These are phyloP conservation scores for Trichoderma sp. DNA, from an alignment of 2,329 filamentous ascomycete genomes.

Conservation along the genomic window DNA sequence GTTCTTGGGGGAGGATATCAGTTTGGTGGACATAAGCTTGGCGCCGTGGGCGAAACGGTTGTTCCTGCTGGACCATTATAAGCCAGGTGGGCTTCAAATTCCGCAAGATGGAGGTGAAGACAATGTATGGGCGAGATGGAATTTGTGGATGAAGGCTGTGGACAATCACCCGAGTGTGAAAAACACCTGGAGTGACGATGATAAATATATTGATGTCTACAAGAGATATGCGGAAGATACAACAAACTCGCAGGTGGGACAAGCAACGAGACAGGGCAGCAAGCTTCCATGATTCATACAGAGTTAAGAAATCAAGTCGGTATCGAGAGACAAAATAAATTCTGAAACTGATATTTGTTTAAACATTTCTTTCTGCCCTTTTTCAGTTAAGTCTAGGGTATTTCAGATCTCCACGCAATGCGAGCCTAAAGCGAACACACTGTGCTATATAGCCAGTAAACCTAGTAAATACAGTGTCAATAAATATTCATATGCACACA, in stretches of 20 bases:
- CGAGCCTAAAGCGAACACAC: background rate
- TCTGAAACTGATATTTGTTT: too few relatives aligned
- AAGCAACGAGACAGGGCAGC: slow-evolving; percentile 65
- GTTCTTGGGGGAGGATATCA: slow-evolving; percentile 67
- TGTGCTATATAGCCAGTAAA: background rate
- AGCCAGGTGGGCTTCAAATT: slow-evolving; percentile 57
- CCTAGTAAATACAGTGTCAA: background rate
- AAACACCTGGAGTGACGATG: slow-evolving; percentile 69
- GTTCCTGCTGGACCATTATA: slow-evolving; percentile 77
- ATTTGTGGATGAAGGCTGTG: slow-evolving; percentile 65
- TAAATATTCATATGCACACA: background rate
- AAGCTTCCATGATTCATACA: slow-evolving; percentile 46
- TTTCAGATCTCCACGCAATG: background rate
- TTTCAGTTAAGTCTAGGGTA: background rate
- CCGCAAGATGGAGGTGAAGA: slow-evolving; percentile 57
- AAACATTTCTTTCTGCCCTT: background rate
- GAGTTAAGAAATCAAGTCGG: background rate
- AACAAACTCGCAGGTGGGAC: slow-evolving; percentile 63
- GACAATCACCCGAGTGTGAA: slow-evolving; percentile 63
- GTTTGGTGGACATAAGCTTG: slow-evolving; percentile 70
- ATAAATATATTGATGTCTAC: slow-evolving; percentile 71
- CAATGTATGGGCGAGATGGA: slow-evolving; percentile 66
- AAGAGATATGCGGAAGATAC: slow-evolving; percentile 68
- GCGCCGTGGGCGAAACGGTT: slow-evolving; percentile 74
- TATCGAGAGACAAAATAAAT: background rate